These are phyloP conservation scores for Chalciporus piperatus DNA, from an alignment of 768 basidiomycete genomes.

Conservation along the genomic window DNA sequence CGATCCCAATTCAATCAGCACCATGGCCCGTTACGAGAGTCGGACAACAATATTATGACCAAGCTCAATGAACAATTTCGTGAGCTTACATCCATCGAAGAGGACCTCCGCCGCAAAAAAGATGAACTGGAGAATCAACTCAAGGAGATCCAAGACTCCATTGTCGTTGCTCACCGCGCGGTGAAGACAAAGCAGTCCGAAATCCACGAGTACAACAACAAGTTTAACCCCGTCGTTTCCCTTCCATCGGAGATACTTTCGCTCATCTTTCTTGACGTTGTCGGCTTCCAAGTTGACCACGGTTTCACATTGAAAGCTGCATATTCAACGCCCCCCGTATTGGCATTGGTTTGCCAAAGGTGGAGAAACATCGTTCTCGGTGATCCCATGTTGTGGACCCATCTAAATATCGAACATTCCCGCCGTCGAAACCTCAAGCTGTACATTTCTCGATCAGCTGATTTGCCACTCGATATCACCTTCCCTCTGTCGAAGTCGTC, in stretches of 20 bases:
- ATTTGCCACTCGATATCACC: background rate
- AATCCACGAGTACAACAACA: background rate
- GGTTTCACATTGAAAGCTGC: background rate
- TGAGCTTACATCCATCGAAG: too few species aligned
- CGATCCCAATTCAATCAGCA: too few species aligned
- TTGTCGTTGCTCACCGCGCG: too few species aligned
- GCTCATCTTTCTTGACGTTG: background rate
- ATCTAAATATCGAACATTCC: background rate
- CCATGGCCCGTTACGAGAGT: too few species aligned
- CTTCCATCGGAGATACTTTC: background rate
- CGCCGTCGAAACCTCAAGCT: background rate
- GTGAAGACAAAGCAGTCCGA: too few species aligned
- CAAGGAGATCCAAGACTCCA: too few species aligned
- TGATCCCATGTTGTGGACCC: background rate
- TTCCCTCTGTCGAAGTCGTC: background rate
- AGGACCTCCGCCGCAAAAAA: too few species aligned
- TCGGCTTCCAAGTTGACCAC: background rate
- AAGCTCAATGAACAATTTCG: too few species aligned
- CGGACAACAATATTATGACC: too few species aligned
- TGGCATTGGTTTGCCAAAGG: background rate
- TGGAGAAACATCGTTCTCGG: background rate
- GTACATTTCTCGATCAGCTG: background rate
- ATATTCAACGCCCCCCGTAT: background rate
- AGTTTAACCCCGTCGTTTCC: background rate
- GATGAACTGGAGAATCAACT: too few species aligned